phyloP scores from a whole-genome alignment of 2,329 filamentous ascomycete species.

The Ilyonectria robusta region DNA sequence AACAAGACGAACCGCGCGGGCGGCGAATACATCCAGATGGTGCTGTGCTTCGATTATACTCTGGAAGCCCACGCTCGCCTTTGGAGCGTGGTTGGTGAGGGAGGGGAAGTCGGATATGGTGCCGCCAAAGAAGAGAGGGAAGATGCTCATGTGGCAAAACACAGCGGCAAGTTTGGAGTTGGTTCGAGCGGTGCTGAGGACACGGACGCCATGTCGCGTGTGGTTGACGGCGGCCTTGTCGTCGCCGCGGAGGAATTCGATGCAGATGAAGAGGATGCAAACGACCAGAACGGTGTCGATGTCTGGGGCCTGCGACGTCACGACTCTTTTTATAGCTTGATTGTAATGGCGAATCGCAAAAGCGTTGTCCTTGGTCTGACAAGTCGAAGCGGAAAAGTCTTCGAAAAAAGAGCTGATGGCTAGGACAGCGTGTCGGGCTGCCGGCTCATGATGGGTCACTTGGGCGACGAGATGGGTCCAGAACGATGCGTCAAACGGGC shows the following conservation, averaged over 20 bases:
- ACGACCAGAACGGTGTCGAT: slow-evolving; percentile 56
- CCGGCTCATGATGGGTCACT: slow-evolving; percentile 54
- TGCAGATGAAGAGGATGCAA: slow-evolving; percentile 60
- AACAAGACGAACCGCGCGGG: slow-evolving; percentile 50
- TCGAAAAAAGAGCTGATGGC: slow-evolving; percentile 59
- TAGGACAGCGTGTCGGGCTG: slow-evolving; percentile 55
- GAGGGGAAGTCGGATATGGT: slow-evolving; percentile 21
- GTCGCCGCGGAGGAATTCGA: slow-evolving; percentile 59
- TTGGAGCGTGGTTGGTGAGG: slow-evolving; percentile 3
- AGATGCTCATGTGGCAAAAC: slow-evolving; percentile 56
- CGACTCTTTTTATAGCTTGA: slow-evolving; percentile 54
- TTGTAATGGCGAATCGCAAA: slow-evolving; percentile 60
- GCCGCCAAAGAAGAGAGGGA: slow-evolving; percentile 56
- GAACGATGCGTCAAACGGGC: slow-evolving; percentile 55
- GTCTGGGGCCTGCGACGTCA: slow-evolving; percentile 37
- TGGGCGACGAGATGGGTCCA: slow-evolving; percentile 59
- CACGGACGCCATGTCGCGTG: slow-evolving; percentile 55
- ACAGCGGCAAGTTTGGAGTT: slow-evolving; percentile 53
- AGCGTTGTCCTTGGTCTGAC: slow-evolving; percentile 38
- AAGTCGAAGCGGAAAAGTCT: slow-evolving; percentile 36
- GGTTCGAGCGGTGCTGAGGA: slow-evolving; percentile 48
- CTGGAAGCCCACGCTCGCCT: slow-evolving; percentile 21
- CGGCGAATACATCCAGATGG: slow-evolving; percentile 47
- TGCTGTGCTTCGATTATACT: slow-evolving; percentile 47
- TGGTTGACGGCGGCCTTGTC: slow-evolving; percentile 54